Evolutionary conservation across 1,284 basidiomycete species (phyloP), one percentile per base, ranked within the genome.

Genomic region (Schizophyllum amplum): DNA sequence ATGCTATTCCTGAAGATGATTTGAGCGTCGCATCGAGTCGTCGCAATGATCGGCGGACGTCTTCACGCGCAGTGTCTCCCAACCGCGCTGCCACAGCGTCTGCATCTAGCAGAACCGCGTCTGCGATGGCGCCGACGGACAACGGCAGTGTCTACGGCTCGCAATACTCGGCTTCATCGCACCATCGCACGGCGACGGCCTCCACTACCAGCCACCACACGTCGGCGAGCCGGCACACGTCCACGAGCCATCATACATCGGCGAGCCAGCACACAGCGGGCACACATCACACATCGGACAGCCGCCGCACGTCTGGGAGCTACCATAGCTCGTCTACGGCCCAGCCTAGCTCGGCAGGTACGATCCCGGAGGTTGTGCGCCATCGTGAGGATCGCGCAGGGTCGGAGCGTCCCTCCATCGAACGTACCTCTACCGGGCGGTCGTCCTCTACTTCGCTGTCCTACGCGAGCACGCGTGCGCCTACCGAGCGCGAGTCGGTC

Each of bases 1-100:
- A 83, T 57, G 62, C 64, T 6, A 79, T 74, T 53, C 78, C 80
- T 4, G 81, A 83, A 68, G 81, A 83, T 46, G 81, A 83, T 52
- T 62, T 64, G 51, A 63, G 60, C 53, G 67, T 66, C 51, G 61
- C 62, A 1, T 64, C 66, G 53, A 46, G 54, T 33, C 21, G 55
- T 47, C 47, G 33, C 22, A 55, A 25, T 49, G 49, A 52, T 27
- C 53, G 50, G 49, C 54, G 58, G 27, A 51, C 51, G 9, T 60
- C 63, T 52, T n/a, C 9, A n/a, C 9, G 21, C 47, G 54, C n/a
- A 59, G 62, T n/a, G n/a, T n/a, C n/a, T n/a, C n/a, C 24, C 62
- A 61, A 11, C 57, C 61, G 17, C 62, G 52, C 24, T 60, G 63
- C 11, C 57, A 52, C n/a, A n/a, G n/a, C n/a, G n/a, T n/a, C n/a